phyloP scores from a whole-genome alignment of 2,329 filamentous ascomycete species.

The Sphaerulina populicola region DNA sequence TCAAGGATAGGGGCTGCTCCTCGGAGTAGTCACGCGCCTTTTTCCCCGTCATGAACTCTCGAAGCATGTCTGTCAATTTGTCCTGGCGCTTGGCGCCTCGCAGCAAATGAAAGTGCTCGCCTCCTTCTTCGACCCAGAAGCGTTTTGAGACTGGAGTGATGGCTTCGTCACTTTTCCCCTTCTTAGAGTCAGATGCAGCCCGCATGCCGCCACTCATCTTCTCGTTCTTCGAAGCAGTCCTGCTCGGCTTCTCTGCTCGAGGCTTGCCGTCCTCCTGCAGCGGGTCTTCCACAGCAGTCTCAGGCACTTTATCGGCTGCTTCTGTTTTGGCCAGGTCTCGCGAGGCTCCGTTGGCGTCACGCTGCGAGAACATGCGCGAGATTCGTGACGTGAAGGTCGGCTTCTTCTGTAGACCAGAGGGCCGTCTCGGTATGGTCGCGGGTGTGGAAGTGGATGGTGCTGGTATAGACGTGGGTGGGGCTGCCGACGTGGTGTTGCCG shows the following conservation, averaged over 20 bases:
- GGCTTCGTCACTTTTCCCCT: constrained; percentile 25
- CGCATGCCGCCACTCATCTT: constrained; percentile 21
- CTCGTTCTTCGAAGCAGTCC: constrained; percentile 28
- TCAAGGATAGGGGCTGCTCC: constrained; percentile 79
- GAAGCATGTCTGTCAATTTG: constrained; percentile 86
- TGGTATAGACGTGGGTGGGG: no score
- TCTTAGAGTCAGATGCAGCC: constrained; percentile 30
- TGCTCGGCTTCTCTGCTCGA: constrained; percentile 25
- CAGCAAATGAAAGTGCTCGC: constrained; percentile 77
- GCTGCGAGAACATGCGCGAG: constrained; percentile 38
- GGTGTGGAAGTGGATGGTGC: background rate
- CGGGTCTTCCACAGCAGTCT: constrained; percentile 24
- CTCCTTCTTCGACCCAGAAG: constrained; percentile 54
- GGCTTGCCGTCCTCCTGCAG: constrained; percentile 12
- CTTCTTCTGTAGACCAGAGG: constrained; percentile 31
- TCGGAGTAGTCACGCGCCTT: constrained; percentile 60
- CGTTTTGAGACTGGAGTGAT: constrained; percentile 31
- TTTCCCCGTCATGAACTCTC: constrained; percentile 70
- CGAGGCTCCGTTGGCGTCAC: constrained; percentile 24
- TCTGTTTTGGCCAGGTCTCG: constrained; percentile 17
- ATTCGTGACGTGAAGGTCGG: constrained; percentile 35
- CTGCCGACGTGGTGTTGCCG: constrained; percentile 14
- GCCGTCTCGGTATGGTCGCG: constrained; percentile 7
- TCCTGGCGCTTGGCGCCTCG: constrained; percentile 88
- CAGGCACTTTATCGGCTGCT: constrained; percentile 7